Percentiles rank a stretch among this genome's conserved stretches.
Evolutionary conservation across 2,329 filamentous ascomycete genomes (phyloP).

Genomic region (Neofusicoccum umdonicola): DNA sequence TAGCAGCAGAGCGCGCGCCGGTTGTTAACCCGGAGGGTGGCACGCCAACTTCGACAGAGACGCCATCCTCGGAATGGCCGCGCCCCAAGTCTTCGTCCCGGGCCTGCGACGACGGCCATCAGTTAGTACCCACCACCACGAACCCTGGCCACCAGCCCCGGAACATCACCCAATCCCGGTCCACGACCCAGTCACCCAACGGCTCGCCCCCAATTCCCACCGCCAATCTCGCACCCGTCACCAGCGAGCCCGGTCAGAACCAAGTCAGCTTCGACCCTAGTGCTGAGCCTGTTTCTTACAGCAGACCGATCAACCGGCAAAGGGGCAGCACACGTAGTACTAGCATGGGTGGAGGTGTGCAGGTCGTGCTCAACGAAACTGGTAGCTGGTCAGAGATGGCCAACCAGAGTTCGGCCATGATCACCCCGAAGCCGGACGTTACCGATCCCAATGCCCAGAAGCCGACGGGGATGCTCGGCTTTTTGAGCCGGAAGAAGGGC

Average conservation of each 20-base stretch:
- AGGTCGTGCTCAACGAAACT: slow-evolving; percentile 84
- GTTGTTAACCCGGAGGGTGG: slow-evolving; percentile 30
- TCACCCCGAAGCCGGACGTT: slow-evolving; percentile 53
- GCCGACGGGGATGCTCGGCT: slow-evolving; percentile 83
- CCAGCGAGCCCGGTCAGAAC: slow-evolving; percentile 26
- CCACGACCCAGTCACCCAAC: slow-evolving; percentile 47
- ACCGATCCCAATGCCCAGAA: slow-evolving; percentile 36
- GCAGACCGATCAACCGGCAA: slow-evolving; percentile 46
- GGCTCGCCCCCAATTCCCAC: slow-evolving; percentile 46
- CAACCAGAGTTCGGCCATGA: slow-evolving; percentile 73
- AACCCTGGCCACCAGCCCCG: slow-evolving; percentile 22
- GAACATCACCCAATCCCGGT: slow-evolving; percentile 27
- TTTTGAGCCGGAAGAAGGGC: slow-evolving; percentile 85
- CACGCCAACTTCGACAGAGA: slow-evolving; percentile 32
- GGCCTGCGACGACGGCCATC: slow-evolving; percentile 34
- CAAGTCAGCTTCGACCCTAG: slow-evolving; percentile 20
- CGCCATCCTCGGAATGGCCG: slow-evolving; percentile 29
- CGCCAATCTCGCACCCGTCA: slow-evolving; percentile 26
- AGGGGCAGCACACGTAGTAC: slow-evolving; percentile 67
- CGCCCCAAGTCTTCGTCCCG: slow-evolving; percentile 31
- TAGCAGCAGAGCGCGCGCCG: slow-evolving; percentile 67
- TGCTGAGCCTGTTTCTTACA: slow-evolving; percentile 33
- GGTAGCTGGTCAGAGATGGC: slow-evolving; percentile 91
- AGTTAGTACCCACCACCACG: slow-evolving; percentile 34
- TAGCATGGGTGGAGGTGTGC: slow-evolving; percentile 78